Percentiles rank a stretch among this genome's conserved stretches.
Evolutionary conservation across 2,329 filamentous ascomycete species (phyloP).

Genomic region (Parafenestella ontariensis): DNA sequence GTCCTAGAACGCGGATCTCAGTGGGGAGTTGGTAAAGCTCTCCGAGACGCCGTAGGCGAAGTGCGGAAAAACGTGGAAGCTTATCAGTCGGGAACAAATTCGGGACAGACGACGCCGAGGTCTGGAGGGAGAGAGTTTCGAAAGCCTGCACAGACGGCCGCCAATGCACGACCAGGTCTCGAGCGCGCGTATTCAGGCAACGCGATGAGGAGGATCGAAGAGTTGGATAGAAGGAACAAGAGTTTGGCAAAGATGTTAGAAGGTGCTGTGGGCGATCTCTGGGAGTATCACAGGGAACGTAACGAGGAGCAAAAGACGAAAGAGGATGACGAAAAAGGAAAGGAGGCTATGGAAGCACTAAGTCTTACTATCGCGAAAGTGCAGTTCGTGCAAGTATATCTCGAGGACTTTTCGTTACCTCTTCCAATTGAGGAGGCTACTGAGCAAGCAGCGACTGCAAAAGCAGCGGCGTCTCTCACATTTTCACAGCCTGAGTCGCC

Average conservation of each 20-base stretch:
- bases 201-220: conserved; percentile 39
- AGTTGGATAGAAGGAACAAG: conserved; percentile 69
- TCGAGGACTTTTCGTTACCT: conserved; percentile 55
- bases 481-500: conserved; percentile 26
- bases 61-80: conserved; percentile 77
- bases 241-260: conserved; percentile 73
- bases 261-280: conserved; percentile 69
- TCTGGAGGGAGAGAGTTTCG: conserved; percentile 46
- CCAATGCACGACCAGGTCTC: conserved; percentile 23
- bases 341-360: conserved; percentile 49
- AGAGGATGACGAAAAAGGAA: conserved; percentile 36
- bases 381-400: conserved; percentile 60
- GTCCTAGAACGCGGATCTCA: conserved; percentile 76
- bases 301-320: conserved; percentile 47
- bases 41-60: conserved; percentile 82
- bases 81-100: conserved; percentile 56
- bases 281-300: conserved; percentile 63
- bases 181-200: conserved; percentile 32
- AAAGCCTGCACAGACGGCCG: conserved; percentile 33
- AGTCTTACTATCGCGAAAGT: conserved; percentile 59
- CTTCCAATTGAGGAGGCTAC: conserved; percentile 50
- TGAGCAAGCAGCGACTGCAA: conserved; percentile 32
- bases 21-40: conserved; percentile 79
- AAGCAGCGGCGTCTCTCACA: conserved; percentile 26
- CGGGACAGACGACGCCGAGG: conserved; percentile 41